Conservation (phyloP, 116 monocot species). For the Phalaenopsis hybrid region DNA sequence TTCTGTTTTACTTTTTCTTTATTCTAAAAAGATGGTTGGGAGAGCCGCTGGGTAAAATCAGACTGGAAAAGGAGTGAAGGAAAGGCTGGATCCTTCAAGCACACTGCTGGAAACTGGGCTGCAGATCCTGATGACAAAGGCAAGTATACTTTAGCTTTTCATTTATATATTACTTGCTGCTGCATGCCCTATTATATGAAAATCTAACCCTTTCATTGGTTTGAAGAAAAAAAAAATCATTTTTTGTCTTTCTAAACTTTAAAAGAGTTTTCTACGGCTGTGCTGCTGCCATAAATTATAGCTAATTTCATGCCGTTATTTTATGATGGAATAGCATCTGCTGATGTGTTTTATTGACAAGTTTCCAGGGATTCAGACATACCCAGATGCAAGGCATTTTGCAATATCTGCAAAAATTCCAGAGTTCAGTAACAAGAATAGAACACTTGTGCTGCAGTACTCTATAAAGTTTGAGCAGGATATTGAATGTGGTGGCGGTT, state of each 20-base stretch:
- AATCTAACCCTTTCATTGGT: not conserved
- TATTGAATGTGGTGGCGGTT: constrained; percentile 97
- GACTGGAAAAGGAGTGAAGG: constrained; percentile 99
- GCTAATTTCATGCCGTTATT: not conserved
- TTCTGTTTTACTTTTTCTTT: not conserved
- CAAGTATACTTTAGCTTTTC: not conserved
- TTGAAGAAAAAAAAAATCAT: too few species aligned
- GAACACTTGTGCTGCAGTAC: constrained; percentile 82
- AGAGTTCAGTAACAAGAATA: constrained; percentile 77
- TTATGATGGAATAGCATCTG: not conserved
- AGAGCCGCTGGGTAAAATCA: constrained; percentile 78
- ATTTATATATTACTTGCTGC: not conserved
- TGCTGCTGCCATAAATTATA: not conserved
- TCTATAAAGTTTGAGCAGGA: constrained; percentile 96
- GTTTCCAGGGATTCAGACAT: constrained; percentile 71
- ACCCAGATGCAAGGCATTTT: constrained; percentile 74
- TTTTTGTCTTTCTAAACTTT: not conserved
- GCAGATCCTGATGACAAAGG: constrained; percentile 99
- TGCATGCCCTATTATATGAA: not conserved
- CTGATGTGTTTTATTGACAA: constrained; percentile 7
- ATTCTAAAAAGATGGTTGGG: constrained; percentile 69
- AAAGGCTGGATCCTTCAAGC: constrained; percentile 91
- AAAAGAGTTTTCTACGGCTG: not conserved
- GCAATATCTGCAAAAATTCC: constrained; percentile 89
- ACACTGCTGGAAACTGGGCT: constrained; percentile 86